phyloP scores from a whole-genome alignment of 1,139 yeast genomes.

The Candida freyschussii region DNA sequence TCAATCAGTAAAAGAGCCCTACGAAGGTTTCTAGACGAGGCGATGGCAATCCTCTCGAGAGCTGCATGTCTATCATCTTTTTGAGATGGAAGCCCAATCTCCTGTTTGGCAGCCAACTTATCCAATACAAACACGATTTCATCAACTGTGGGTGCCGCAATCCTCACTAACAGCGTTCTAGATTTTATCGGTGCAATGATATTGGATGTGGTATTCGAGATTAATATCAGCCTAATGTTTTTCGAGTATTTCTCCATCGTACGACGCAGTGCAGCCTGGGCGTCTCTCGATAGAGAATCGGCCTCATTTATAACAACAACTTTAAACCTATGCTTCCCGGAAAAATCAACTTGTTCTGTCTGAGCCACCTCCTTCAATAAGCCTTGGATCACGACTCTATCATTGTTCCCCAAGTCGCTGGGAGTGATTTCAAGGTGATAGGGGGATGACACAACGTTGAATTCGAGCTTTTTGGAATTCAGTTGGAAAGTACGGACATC shows the following conservation, averaged over 20 bases:
- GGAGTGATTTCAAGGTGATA: conserved; percentile 95
- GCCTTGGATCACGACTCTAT: conserved; percentile 91
- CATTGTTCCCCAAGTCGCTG: conserved; percentile 93
- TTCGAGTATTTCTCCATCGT: conserved; percentile 97
- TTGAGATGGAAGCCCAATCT: conserved; percentile 36
- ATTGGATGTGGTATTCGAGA: conserved; percentile 86
- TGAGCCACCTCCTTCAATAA: conserved; percentile 91
- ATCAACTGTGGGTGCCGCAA: conserved; percentile 68
- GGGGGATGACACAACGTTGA: conserved; percentile 85
- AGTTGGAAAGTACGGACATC: conserved; percentile 84
- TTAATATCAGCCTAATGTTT: conserved; percentile 75
- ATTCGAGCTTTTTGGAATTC: conserved; percentile 72
- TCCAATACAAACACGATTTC: conserved; percentile 55
- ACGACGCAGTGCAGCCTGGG: conserved; percentile 95
- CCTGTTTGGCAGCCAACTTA: conserved; percentile 55
- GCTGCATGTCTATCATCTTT: conserved; percentile 37
- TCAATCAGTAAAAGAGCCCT: conserved; percentile 76
- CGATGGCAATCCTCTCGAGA: conserved; percentile 47
- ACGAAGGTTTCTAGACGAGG: conserved; percentile 69
- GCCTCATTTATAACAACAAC: conserved; percentile 95
- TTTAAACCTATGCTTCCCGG: conserved; percentile 71
- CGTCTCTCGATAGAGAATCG: conserved; percentile 86
- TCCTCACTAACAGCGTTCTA: conserved; percentile 79
- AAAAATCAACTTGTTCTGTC: conserved; percentile 83
- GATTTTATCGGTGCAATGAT: conserved; percentile 93